Base-by-base conservation (phyloP, 2,329 filamentous ascomycete genomes). In the Diaporthe sp. region DNA sequence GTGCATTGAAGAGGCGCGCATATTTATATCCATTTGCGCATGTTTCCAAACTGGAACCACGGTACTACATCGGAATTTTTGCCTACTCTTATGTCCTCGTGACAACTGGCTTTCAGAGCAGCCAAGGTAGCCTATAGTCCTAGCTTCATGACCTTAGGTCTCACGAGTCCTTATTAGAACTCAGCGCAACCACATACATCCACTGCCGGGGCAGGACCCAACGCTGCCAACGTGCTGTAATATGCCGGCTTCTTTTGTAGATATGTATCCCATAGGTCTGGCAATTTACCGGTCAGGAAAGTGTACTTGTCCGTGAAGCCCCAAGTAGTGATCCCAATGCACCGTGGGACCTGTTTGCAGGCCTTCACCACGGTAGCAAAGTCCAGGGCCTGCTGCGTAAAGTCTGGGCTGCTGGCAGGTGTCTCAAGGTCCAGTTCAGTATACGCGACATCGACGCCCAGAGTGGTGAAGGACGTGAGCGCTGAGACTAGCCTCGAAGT, bases 401-500 rank as follows among this genome's bases (percentile, higher is more conserved):
- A 81, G 77, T 85, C 84, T 28, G 82, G 79, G 5, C 80, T 77
- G 7, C 81, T 84, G 6, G 83, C 80, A 0, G 87, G 87, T 7
- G 87, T 81, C 34, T 80, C 81, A 61, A 86, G 83, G 78, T 90
- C 89, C 12, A 90, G 80, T 80, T 90, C 89, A 8, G 89, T 90
- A 61, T 89, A 82, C 4, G 87, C 88, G 2, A 89, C 86, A 28
- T 90, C 87, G 4, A 89, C 81, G 0, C 83, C 85, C 1, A 87
- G 81, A 4, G 81, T 81, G 1, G 83, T 83, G 81, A 87, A 89
- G 4, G 82, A 79, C 34, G 81, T 79, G 67, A 89, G 85, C 28
- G 85, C 85, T 2, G 57, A 72, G 42, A 78, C 79, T 68, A 81
- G 85, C 78, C 63, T 84, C 76, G 67, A 83, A 77, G 76, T 82